Percentiles rank a stretch among this genome's conserved stretches.
Conservation (phyloP, 169 alveolate genomes). For the Cardiosporidium cionae region DNA sequence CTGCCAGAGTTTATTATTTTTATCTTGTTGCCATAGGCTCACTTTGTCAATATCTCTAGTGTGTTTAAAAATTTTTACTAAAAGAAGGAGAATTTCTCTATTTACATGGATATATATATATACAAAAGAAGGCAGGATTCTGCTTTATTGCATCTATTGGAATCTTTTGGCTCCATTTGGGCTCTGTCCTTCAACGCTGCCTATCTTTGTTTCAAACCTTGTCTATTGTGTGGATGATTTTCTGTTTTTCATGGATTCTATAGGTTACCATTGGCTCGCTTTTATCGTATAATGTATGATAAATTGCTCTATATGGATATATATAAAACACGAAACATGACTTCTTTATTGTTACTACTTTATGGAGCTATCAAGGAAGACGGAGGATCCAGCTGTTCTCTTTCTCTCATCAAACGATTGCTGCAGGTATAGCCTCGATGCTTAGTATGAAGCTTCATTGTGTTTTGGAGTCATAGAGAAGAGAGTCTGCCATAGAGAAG, state of each 20-base stretch:
- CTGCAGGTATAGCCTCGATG: too few relatives aligned
- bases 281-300: slow-evolving; percentile 1
- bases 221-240: not conserved
- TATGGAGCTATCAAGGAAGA: not conserved
- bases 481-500: too few relatives aligned
- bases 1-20: too few relatives aligned
- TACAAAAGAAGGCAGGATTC: not conserved
- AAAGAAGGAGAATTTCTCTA: not conserved
- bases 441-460: too few relatives aligned
- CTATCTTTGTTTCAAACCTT: not conserved
- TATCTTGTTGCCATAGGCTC: too few relatives aligned
- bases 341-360: not conserved
- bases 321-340: not conserved
- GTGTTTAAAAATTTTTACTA: too few relatives aligned
- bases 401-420: not conserved
- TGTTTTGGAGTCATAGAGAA: too few relatives aligned
- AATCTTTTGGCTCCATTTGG: not conserved
- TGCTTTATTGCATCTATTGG: not conserved
- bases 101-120: not conserved
- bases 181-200: not conserved
- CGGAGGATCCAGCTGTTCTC: not conserved
- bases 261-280: not conserved
- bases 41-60: too few relatives aligned
- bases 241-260: not conserved
- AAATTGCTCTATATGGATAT: not conserved